Base-by-base conservation (phyloP, 2,329 filamentous ascomycete species). In the Aspergillus japonicus region DNA sequence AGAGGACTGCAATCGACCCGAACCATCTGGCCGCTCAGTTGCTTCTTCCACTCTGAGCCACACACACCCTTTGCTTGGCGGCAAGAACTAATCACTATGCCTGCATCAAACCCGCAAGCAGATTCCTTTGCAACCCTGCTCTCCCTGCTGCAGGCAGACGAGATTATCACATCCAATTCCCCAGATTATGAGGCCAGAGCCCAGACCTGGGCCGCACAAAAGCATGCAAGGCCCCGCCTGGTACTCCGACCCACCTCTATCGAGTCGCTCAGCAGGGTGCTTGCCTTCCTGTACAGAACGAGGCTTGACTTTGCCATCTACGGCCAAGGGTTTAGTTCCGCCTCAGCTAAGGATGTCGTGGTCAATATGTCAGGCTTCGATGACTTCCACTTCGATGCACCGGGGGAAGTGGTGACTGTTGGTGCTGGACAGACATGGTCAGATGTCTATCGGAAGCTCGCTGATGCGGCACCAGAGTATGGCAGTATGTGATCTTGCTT, bases 351-450 rank as follows among this genome's bases (percentile, higher is more conserved):
- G 12, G 75, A 78, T 60, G 74, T 78, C 4, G 54, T 78, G 7
- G 63, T 79, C 35, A 76, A 69, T 55, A 72, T 75, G 62, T 69
- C 69, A 1, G 71, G 67, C 4, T 79, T 79, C 58, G 69, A 77
- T 47, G 60, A 58, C 1, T 78, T 79, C 58, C 59, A 68, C 12
- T 77, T 76, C 55, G 69, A 76, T 57, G 26, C 57, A 2, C 60
- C 67, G 5, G 61, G 68, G 0, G 71, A 76, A 39, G 69, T 64
- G 5, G 69, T 75, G 10, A 70, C 64, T 2, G 54, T 79, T 14
- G 77, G 76, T 2, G 71, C 73, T 1, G 77, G 77, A 4, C 67
- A 73, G 50, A 63, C 66, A 16, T 80, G 77, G 77, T 66, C 69
- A 5, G 69, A 77, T 24, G 70, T 75, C 6, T 75, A 78, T 59